Evolutionary conservation across 371 early-diverging fungal species (phyloP).

Genomic region (Mucor racemosus): DNA sequence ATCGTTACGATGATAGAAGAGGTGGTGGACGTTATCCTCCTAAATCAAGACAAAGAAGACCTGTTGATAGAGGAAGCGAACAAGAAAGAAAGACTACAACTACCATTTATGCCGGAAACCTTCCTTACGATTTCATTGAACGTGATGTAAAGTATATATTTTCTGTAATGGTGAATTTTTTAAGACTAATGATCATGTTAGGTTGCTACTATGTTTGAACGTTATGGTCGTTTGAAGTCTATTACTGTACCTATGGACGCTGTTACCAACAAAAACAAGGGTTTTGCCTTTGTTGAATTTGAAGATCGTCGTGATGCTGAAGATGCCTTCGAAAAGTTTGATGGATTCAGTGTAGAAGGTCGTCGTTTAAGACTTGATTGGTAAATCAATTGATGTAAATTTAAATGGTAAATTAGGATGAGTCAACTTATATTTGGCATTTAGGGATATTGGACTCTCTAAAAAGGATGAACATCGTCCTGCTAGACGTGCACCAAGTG

Average conservation of each 20-base stretch:
- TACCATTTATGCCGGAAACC: slow-evolving; percentile 79
- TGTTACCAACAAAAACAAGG: slow-evolving; percentile 78
- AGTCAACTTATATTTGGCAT: not conserved
- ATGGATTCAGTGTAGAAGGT: slow-evolving; percentile 73
- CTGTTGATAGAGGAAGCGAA: slow-evolving; percentile 71
- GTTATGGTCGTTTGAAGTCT: slow-evolving; percentile 68
- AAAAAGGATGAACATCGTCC: slow-evolving; percentile 64
- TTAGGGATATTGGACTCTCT: slow-evolving; percentile 69
- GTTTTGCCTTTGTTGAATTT: slow-evolving; percentile 81
- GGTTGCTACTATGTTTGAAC: slow-evolving; percentile 74
- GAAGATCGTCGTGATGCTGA: slow-evolving; percentile 80
- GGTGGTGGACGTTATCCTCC: slow-evolving; percentile 49
- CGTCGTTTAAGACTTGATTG: slow-evolving; percentile 80
- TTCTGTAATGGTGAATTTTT: not conserved
- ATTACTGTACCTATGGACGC: slow-evolving; percentile 76
- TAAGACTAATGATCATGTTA: not conserved
- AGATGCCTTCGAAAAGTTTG: slow-evolving; percentile 76
- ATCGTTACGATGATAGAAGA: slow-evolving; percentile 35
- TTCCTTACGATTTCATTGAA: slow-evolving; percentile 79
- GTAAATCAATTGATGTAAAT: slow-evolving; percentile 24
- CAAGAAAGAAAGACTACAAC: slow-evolving; percentile 67
- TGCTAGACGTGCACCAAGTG: slow-evolving; percentile 26
- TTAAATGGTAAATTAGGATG: not conserved
- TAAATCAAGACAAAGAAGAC: slow-evolving; percentile 58
- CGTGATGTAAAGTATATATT: slow-evolving; percentile 53